A percentile compares a stretch with the other conserved stretches of the same genome.
Evolutionary conservation across 202 grass and related monocot genomes (phyloP).

Genomic region (Setaria italica): DNA sequence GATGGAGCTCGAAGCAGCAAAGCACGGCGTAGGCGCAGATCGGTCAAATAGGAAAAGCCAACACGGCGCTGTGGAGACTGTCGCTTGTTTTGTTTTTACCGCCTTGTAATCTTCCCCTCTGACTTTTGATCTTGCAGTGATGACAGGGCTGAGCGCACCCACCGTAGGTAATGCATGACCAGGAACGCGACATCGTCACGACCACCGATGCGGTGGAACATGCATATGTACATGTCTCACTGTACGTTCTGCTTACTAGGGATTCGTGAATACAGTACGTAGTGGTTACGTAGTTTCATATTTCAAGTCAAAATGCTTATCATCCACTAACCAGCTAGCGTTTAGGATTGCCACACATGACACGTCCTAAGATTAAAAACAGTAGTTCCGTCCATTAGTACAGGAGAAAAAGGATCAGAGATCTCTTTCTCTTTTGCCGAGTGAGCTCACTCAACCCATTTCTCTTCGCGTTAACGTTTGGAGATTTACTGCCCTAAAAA

Average conservation of each 20-base stretch:
- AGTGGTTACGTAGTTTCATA: not conserved
- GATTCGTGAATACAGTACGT: conserved; percentile 10
- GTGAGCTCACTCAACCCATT: too few species aligned
- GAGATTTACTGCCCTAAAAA: too few species aligned
- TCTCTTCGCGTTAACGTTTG: too few species aligned
- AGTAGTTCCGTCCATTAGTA: too few species aligned
- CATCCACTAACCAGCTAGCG: too few species aligned
- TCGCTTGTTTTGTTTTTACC: conserved; percentile 56
- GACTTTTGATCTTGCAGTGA: conserved; percentile 33
- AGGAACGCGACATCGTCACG: conserved; percentile 41
- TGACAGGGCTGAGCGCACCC: not conserved
- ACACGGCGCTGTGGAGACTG: conserved; percentile 3
- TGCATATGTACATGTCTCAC: not conserved
- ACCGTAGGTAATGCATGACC: not conserved
- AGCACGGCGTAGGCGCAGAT: not conserved
- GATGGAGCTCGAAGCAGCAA: conserved; percentile 24
- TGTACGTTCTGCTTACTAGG: conserved; percentile 14
- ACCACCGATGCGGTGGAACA: conserved; percentile 34
- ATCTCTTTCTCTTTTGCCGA: too few species aligned
- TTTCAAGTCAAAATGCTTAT: not conserved
- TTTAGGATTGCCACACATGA: too few species aligned
- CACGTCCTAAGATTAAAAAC: too few species aligned
- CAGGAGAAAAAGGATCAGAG: too few species aligned
- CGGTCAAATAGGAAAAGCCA: conserved; percentile 58
- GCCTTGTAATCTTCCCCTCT: conserved; percentile 57